Conservation (phyloP, 441 rosid genomes). For the Aleurites moluccanus region DNA sequence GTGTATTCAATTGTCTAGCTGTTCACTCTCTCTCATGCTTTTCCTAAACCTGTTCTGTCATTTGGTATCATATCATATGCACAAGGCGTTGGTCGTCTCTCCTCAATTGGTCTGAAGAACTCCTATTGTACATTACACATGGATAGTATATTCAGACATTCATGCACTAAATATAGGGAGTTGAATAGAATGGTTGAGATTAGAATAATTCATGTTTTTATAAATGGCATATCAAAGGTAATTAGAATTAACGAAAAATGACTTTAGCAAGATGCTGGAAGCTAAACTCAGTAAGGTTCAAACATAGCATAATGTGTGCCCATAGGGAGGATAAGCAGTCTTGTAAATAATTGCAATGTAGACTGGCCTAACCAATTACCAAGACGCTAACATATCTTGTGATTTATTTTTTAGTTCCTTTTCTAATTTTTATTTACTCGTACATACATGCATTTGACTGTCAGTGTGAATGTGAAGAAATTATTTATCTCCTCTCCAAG, state of each 20-base stretch:
- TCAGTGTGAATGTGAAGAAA: not conserved
- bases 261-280: not conserved
- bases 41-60: not conserved
- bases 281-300: not conserved
- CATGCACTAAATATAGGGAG: not conserved
- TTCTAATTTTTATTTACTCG: not conserved
- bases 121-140: not conserved
- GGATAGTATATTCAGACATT: too few relatives aligned
- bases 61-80: not conserved
- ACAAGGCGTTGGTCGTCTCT: not conserved
- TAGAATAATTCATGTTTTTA: not conserved
- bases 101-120: not conserved
- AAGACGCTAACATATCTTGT: not conserved
- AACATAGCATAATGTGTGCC: not conserved
- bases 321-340: not conserved
- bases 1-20: not conserved
- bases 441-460: not conserved
- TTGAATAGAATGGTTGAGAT: not conserved
- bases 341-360: not conserved
- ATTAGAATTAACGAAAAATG: not conserved
- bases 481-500: not conserved
- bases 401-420: not conserved
- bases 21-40: not conserved
- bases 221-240: not conserved
- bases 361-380: not conserved